Evolutionary conservation across 176 grass and related monocot genomes (phyloP), one percentile per base, ranked within the genome.

Genomic region (Saccharum spontaneum): DNA sequence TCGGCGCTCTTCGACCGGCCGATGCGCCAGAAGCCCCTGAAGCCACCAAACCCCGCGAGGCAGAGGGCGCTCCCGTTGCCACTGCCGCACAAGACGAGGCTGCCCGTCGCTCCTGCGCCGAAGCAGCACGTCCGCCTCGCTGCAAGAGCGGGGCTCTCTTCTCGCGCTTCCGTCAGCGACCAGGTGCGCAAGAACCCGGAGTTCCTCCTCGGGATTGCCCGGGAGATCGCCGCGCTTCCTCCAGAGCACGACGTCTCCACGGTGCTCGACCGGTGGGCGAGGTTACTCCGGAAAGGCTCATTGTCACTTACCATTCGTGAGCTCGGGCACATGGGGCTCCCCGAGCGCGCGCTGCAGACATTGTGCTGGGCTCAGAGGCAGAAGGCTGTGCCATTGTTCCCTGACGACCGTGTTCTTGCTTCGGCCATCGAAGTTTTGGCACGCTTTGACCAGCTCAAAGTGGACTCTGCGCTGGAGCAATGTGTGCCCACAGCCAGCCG

Each of bases 231-330:
- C 4, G 75, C 59, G 0, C 88, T 95, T 17, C 83, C 84, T 17
- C 17, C 67, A 36, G 83, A 82, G 17, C 69, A 78, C 0, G 88
- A 92, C 5, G 93, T 85, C 73, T 87, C 83, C 68, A 31, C 11
- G 45, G 91, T 95, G 82, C 93, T 98, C 3, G 83, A 95, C 63
- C 52, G 50, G 8, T 94, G 93, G 91, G 59, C 75, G 11, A 69
- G 74, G 39, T 95, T 98, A 82, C 83, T 98, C 37, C 83, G 89
- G 68, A 98, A 98, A 46, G 93, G 96, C 0, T 98, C 96, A 55
- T 16, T 98, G 37, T 95, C 96, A 1, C 83, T 95, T 84, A 95
- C 93, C 39, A 89, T 98, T 59, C 87, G 93, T 54, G 93, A 98
- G 89, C 85, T 95, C 18, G 93, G 96, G 46, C 89, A 95, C 67